Percentiles rank a stretch among this genome's conserved stretches.
phyloP scores from a whole-genome alignment of 2,329 filamentous ascomycete species.

The Nigrograna mackinnonii region DNA sequence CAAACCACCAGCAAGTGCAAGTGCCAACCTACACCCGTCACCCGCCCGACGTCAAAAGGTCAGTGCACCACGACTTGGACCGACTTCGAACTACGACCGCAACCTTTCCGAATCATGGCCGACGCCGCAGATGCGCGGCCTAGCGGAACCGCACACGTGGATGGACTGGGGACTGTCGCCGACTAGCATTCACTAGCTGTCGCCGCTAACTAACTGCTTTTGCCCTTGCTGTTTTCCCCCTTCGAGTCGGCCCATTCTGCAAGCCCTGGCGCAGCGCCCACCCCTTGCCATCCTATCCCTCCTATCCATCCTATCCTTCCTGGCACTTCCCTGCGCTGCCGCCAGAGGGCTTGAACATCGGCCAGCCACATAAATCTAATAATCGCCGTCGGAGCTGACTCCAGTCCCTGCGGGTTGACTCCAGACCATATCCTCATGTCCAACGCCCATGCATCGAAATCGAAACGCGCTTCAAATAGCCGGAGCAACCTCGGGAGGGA shows the following conservation, averaged over 20 bases:
- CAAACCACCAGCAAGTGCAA: neutral
- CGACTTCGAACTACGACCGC: too few species aligned
- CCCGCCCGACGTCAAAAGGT: too few species aligned
- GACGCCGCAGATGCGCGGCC: conserved; percentile 10
- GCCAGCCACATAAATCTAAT: conserved; percentile 15
- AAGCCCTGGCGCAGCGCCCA: neutral
- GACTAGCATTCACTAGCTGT: conserved; percentile 17
- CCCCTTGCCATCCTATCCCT: neutral
- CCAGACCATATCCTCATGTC: conserved; percentile 3
- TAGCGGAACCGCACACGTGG: conserved; percentile 16
- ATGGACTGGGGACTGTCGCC: conserved; percentile 21
- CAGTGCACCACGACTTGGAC: too few species aligned
- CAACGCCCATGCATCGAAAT: conserved; percentile 25
- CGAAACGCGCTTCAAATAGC: conserved; percentile 20
- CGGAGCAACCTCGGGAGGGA: conserved; percentile 17
- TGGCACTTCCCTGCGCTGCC: neutral
- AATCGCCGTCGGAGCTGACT: conserved; percentile 1
- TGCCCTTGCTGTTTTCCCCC: conserved; percentile 14
- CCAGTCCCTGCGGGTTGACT: neutral
- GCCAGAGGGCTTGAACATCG: too few species aligned
- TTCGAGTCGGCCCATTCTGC: too few species aligned
- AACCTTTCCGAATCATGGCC: conserved; percentile 27
- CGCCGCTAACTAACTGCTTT: conserved; percentile 25
- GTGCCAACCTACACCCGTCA: too few species aligned
- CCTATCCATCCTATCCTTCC: neutral